A percentile compares a stretch with the other conserved stretches of the same genome.
Conservation (phyloP, 2,329 filamentous ascomycete genomes). For the Sclerotinia spermophila region DNA sequence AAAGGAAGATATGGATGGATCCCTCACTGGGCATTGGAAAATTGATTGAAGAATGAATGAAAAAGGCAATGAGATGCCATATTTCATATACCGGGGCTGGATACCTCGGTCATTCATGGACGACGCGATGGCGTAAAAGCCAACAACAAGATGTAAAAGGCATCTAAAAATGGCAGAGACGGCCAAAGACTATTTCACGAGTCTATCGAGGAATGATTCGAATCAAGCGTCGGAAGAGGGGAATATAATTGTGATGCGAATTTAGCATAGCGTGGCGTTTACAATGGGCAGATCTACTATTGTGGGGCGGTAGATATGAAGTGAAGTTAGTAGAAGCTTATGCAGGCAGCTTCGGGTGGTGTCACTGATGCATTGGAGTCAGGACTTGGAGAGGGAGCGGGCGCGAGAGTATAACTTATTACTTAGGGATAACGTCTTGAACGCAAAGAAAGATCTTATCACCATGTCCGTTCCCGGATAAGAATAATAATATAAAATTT, state of each 20-base stretch:
- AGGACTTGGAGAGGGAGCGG: neutral
- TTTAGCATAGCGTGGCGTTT: constrained; percentile 18
- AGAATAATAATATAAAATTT: neutral
- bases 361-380: constrained; percentile 6
- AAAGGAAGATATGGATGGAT: constrained; percentile 72
- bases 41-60: constrained; percentile 61
- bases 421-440: constrained; percentile 13
- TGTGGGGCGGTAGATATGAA: constrained; percentile 2
- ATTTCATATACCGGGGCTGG: constrained; percentile 17
- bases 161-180: neutral
- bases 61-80: constrained; percentile 3
- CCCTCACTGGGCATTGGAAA: constrained; percentile 83
- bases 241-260: constrained; percentile 13
- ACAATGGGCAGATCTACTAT: constrained; percentile 7
- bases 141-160: constrained; percentile 3
- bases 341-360: constrained; percentile 10
- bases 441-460: neutral
- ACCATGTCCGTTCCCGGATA: neutral
- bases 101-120: constrained; percentile 3
- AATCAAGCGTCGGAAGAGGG: neutral
- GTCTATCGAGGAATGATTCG: constrained; percentile 3
- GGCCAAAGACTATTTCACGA: neutral
- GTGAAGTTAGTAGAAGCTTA: constrained; percentile 1
- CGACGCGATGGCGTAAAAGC: neutral
- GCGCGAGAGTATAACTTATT: neutral